Conservation (phyloP, 805 yeast genomes). For the Wickerhamomyces subpelliculosus region DNA sequence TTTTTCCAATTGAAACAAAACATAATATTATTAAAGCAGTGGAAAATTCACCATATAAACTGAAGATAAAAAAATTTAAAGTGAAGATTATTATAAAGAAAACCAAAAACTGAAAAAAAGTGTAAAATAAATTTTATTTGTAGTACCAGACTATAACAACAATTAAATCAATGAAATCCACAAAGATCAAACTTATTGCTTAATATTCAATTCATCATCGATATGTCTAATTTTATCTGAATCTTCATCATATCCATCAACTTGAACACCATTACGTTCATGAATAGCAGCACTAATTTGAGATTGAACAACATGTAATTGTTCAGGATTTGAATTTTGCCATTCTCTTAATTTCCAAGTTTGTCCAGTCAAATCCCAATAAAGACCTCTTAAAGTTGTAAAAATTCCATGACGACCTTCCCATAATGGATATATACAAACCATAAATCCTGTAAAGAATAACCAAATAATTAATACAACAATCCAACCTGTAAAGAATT, state of each 20-base stretch:
- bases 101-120: too few species aligned
- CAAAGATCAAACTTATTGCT: too few species aligned
- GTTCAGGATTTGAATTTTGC: slow-evolving; percentile 70
- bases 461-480: slow-evolving; percentile 78
- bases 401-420: slow-evolving; percentile 67
- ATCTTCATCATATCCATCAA: slow-evolving; percentile 5
- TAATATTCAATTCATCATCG: slow-evolving; percentile 17
- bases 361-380: slow-evolving; percentile 83
- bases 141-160: too few species aligned
- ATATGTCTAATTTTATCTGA: slow-evolving; percentile 13
- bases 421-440: slow-evolving; percentile 61
- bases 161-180: too few species aligned
- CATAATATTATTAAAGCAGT: too few species aligned
- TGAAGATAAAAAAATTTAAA: too few species aligned
- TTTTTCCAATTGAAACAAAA: too few species aligned
- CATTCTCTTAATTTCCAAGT: slow-evolving; percentile 63
- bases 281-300: slow-evolving; percentile 44
- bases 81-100: too few species aligned
- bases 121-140: too few species aligned
- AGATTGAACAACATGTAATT: slow-evolving; percentile 64
- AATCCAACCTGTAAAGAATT: slow-evolving; percentile 87
- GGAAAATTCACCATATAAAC: too few species aligned
- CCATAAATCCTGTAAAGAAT: slow-evolving; percentile 57
- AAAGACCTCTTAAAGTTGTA: slow-evolving; percentile 66
- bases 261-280: slow-evolving; percentile 6